phyloP scores from a whole-genome alignment of 2,329 filamentous ascomycete species.

The Ploettnerulaceae sp. region DNA sequence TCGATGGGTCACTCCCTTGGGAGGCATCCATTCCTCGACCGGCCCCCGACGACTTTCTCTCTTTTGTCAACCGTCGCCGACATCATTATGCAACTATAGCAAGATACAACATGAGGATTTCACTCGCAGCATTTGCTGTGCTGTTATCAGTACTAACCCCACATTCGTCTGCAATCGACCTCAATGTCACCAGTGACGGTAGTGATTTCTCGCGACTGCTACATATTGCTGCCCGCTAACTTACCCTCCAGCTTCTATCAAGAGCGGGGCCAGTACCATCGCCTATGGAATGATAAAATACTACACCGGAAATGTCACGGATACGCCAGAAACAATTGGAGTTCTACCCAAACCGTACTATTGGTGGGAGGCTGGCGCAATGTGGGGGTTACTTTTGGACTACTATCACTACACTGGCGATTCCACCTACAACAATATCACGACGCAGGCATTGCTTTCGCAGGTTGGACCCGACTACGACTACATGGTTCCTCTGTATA shows the following conservation, averaged over 20 bases:
- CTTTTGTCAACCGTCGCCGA: neutral
- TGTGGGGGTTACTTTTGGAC: conserved; percentile 64
- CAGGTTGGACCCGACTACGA: conserved; percentile 56
- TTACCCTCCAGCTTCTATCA: conserved; percentile 52
- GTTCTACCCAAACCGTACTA: conserved; percentile 63
- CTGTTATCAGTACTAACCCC: conserved; percentile 8
- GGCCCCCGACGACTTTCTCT: neutral
- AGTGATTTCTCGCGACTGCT: neutral
- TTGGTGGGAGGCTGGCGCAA: conserved; percentile 51
- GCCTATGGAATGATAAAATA: conserved; percentile 58
- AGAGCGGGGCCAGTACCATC: conserved; percentile 54
- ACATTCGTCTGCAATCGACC: conserved; percentile 12
- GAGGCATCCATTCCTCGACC: conserved; percentile 2
- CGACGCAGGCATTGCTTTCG: conserved; percentile 54
- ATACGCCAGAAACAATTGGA: conserved; percentile 50
- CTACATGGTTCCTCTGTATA: conserved; percentile 54
- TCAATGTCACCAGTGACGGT: conserved; percentile 22
- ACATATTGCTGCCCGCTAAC: neutral
- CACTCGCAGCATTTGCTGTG: conserved; percentile 10
- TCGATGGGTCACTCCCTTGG: neutral
- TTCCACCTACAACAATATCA: conserved; percentile 53
- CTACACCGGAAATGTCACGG: conserved; percentile 58
- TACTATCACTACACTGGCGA: conserved; percentile 66
- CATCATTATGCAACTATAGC: conserved; percentile 10
- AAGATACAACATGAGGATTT: conserved; percentile 9